A percentile compares a stretch with the other conserved stretches of the same genome.
These are phyloP conservation scores for Suillus weaverae DNA, from an alignment of 768 basidiomycete species.

Conservation along the genomic window DNA sequence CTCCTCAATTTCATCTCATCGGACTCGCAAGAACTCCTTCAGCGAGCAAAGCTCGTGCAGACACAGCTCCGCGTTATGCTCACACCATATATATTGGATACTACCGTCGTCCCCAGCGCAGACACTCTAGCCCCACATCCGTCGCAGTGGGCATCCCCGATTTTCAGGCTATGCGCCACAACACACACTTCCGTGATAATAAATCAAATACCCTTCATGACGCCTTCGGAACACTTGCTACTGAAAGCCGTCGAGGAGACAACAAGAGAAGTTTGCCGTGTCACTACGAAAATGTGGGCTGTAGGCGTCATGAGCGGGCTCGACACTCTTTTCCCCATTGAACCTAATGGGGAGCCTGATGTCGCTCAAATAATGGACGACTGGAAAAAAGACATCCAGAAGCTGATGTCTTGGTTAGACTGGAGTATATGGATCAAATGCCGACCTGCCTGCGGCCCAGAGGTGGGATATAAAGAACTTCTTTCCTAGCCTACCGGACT, in stretches of 20 bases:
- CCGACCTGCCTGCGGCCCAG: constrained; percentile 15
- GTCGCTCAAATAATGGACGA: constrained; percentile 5
- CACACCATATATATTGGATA: constrained; percentile 14
- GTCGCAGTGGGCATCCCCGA: constrained; percentile 11
- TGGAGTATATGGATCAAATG: constrained; percentile 27
- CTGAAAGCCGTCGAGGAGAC: constrained; percentile 14
- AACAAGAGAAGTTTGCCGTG: constrained; percentile 20
- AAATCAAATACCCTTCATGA: constrained; percentile 7
- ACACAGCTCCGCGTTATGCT: constrained; percentile 24
- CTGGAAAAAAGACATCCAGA: constrained; percentile 13
- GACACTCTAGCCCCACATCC: constrained; percentile 1
- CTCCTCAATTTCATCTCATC: constrained; percentile 29
- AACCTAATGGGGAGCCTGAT: background rate
- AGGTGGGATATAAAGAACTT: constrained; percentile 11
- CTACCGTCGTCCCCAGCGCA: constrained; percentile 7
- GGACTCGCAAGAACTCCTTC: constrained; percentile 14
- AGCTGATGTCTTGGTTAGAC: constrained; percentile 23
- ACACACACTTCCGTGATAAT: constrained; percentile 11
- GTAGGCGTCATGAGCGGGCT: constrained; percentile 16
- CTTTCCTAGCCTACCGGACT: background rate
- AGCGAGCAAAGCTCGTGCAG: constrained; percentile 9
- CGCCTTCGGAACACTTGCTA: constrained; percentile 14
- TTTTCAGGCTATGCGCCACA: constrained; percentile 13
- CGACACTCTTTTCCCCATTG: background rate
- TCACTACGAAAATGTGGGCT: constrained; percentile 21